Evolutionary conservation across 805 yeast genomes (phyloP), one percentile per base, ranked within the genome.

Genomic region (Candida pini): DNA sequence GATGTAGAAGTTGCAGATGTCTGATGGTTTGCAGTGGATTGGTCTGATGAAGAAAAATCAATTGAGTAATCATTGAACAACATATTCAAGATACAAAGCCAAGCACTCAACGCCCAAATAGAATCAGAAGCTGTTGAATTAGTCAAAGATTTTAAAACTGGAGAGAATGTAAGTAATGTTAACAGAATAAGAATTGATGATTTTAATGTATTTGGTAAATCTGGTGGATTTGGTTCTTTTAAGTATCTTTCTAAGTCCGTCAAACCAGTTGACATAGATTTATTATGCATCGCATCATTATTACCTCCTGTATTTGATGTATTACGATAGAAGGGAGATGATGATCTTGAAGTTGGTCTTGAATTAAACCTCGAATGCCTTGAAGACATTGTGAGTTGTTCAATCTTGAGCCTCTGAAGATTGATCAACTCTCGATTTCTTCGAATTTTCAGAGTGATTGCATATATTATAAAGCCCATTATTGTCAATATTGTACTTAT

Each of bases 41-140:
- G 40, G 26, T 30, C 39, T 10, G 39, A 29, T 2, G 43, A 33
- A 1, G 48, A 46, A n/a, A 70, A 52, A 41, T 72, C 73, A 49
- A 72, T 64, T 24, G 82, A 70, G 54, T 82, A 81, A 58, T 85
- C 85, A 51, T 81, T 78, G 47, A 78, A 68, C 18, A 79, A 51
- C 3, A 88, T 62, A 48, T 87, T 87, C 28, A 78, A 62, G 9
- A 86, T 47, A 21, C 84, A 78, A 12, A 92, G 64, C 78, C 96
- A 81, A 30, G 81, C 77, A 6, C 94, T 76, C 4, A 92, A 59
- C 0, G 95, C 88, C 97, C 97, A 90, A 40, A 92, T 87, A 12
- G 96, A 86, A 62, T 92, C 97, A 0, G 92, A 81, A 0, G 96
- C 77, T 0, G 96, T 87, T 0, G 96, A 82, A 48, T 78, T 76